These are phyloP conservation scores for Pythium aquatile DNA, from an alignment of 352 stramenopile genomes.

Conservation along the genomic window DNA sequence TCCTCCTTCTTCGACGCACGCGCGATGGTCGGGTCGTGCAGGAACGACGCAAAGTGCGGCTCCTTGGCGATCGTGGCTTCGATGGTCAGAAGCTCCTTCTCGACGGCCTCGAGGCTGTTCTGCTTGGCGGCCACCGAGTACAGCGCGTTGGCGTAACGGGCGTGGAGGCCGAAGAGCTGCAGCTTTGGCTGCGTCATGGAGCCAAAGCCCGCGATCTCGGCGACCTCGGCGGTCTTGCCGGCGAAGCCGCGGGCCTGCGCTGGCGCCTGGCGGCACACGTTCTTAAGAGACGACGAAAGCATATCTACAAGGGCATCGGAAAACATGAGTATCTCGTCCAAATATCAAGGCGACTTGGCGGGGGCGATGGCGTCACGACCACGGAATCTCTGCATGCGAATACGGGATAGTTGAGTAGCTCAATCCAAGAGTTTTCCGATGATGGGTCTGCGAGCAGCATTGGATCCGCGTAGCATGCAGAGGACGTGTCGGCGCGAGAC, in stretches of 20 bases:
- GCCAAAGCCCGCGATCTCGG: conserved; percentile 72
- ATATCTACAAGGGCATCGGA: conserved; percentile 30
- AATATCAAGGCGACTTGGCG: neutral
- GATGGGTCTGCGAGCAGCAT: neutral
- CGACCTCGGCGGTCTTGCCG: conserved; percentile 45
- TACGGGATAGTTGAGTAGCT: conserved; percentile 1
- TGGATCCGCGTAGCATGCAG: neutral
- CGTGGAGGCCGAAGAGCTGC: conserved; percentile 95
- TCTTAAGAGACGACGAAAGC: conserved; percentile 78
- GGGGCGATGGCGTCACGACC: neutral
- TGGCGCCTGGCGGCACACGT: conserved; percentile 45
- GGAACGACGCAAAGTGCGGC: conserved; percentile 90
- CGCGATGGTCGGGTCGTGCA: conserved; percentile 96
- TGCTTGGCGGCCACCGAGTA: conserved; percentile 94
- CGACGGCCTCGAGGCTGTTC: conserved; percentile 75
- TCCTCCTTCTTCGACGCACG: conserved; percentile 93
- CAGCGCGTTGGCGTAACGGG: conserved; percentile 96
- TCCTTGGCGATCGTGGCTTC: conserved; percentile 84
- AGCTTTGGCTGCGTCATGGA: conserved; percentile 88
- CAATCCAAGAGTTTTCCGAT: neutral
- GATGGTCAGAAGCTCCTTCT: conserved; percentile 88
- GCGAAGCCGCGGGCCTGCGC: conserved; percentile 39
- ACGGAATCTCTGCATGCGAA: neutral
- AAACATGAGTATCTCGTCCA: neutral
- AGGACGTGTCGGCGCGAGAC: neutral